Percentiles rank a stretch among this genome's conserved stretches.
Evolutionary conservation across 768 basidiomycete genomes (phyloP).

Genomic region (Boletus subparvulus): DNA sequence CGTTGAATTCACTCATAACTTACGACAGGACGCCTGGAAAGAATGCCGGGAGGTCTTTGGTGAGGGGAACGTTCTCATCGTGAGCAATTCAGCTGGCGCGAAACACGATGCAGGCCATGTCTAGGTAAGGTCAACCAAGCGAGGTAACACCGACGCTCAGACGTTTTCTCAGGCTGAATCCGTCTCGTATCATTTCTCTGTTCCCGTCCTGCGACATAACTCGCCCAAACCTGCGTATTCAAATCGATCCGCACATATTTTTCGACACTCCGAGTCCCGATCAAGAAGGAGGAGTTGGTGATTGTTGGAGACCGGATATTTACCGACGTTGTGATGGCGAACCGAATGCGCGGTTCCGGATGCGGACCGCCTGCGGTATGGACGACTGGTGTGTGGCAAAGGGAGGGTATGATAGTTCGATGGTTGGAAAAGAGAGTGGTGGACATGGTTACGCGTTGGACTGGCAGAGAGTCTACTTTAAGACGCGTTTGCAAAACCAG

Average conservation of each 20-base stretch:
- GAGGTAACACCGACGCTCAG: neutral
- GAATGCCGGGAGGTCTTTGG: too few relatives aligned
- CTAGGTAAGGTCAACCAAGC: constrained; percentile 52
- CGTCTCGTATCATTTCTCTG: constrained; percentile 73
- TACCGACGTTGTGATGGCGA: constrained; percentile 87
- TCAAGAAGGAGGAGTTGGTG: constrained; percentile 65
- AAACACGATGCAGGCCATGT: constrained; percentile 72
- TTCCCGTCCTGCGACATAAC: too few relatives aligned
- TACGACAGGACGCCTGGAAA: constrained; percentile 68
- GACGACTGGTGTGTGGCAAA: constrained; percentile 71
- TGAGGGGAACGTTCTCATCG: too few relatives aligned
- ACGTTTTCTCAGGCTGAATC: constrained; percentile 59
- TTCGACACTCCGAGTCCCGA: constrained; percentile 49
- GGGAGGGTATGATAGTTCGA: constrained; percentile 60
- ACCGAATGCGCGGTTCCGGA: constrained; percentile 65
- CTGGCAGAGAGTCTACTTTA: neutral
- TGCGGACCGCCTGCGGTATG: constrained; percentile 62
- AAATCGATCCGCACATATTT: constrained; percentile 87
- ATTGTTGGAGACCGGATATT: constrained; percentile 87
- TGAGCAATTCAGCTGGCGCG: constrained; percentile 88
- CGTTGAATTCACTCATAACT: neutral
- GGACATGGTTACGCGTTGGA: constrained; percentile 44
- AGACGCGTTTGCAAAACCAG: too few relatives aligned
- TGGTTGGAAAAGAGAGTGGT: constrained; percentile 42
- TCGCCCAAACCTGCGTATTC: constrained; percentile 77